Percentiles rank a stretch among this genome's conserved stretches.
Conservation (phyloP, 495 filamentous ascomycete genomes). For the Penicillium paradoxum region DNA sequence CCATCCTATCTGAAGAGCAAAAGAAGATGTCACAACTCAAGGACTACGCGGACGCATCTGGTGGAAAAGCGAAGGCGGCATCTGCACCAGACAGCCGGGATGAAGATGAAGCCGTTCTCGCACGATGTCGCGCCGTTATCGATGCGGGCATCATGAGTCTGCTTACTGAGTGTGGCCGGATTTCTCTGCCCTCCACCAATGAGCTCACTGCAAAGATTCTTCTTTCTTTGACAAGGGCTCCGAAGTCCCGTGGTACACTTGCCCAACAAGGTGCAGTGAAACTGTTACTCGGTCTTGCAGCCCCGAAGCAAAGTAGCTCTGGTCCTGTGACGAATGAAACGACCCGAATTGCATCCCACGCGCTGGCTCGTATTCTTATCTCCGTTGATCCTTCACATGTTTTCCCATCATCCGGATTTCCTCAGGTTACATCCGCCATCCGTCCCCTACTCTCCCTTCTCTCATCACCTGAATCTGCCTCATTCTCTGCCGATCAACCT, state of each 20-base stretch:
- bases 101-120: constrained; percentile 66
- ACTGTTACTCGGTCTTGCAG: constrained; percentile 65
- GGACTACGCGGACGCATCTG: constrained; percentile 81
- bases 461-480: constrained; percentile 38
- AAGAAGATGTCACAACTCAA: constrained; percentile 86
- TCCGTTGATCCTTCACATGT: constrained; percentile 80
- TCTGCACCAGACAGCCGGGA: constrained; percentile 62
- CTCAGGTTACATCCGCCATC: constrained; percentile 69
- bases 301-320: constrained; percentile 48
- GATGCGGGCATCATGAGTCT: constrained; percentile 68
- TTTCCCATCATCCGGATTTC: constrained; percentile 70
- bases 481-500: constrained; percentile 50
- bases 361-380: constrained; percentile 87
- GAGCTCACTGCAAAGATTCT: constrained; percentile 69
- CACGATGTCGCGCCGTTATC: constrained; percentile 72
- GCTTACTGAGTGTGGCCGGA: constrained; percentile 63
- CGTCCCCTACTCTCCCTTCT: constrained; percentile 73
- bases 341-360: constrained; percentile 67
- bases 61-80: constrained; percentile 46
- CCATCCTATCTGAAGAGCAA: constrained; percentile 80
- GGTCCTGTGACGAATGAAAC: constrained; percentile 36
- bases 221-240: constrained; percentile 64
- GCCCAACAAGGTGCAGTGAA: constrained; percentile 90
- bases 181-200: constrained; percentile 59
- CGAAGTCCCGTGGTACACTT: constrained; percentile 67